Percentiles rank a stretch among this genome's conserved stretches.
Evolutionary conservation across 2,329 filamentous ascomycete species (phyloP).

Genomic region (Cordyceps javanica): DNA sequence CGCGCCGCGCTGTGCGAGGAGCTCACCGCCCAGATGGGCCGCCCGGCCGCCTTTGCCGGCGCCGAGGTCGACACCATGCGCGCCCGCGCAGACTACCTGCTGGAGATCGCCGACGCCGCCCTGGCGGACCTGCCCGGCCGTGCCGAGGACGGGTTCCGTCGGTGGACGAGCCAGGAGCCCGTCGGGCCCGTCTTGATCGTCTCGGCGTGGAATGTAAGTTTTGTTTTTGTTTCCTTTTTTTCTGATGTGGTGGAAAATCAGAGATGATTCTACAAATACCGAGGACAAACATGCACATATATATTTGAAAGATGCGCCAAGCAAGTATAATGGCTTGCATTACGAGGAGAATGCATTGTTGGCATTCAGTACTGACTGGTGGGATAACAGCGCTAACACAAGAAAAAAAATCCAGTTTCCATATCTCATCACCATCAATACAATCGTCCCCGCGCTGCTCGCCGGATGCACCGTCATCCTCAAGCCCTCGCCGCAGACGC

Average conservation of each 20-base stretch:
- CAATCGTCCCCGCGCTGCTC: conserved; percentile 82
- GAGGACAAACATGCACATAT: no score
- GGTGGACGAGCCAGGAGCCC: conserved; percentile 82
- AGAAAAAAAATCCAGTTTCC: conserved; percentile 59
- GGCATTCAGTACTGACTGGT: neutral
- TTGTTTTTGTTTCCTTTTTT: no score
- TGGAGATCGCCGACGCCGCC: conserved; percentile 73
- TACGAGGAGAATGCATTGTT: no score
- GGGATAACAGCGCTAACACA: conserved; percentile 12
- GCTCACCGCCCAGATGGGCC: conserved; percentile 90
- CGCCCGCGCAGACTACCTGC: conserved; percentile 76
- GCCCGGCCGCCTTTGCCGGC: conserved; percentile 79
- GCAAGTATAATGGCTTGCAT: no score
- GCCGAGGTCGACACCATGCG: conserved; percentile 82
- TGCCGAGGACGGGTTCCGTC: conserved; percentile 77
- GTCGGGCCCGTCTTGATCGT: conserved; percentile 83
- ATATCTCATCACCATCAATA: conserved; percentile 89
- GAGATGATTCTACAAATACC: no score
- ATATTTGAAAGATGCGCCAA: no score
- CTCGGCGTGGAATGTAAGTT: conserved; percentile 89
- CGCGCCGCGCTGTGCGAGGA: conserved; percentile 78
- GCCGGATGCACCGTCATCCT: conserved; percentile 87
- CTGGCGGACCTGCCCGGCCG: conserved; percentile 78
- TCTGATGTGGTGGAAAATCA: no score
- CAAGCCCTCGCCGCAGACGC: conserved; percentile 92